A percentile compares a stretch with the other conserved stretches of the same genome.
These are phyloP conservation scores for Trichoderma gamsii DNA, from an alignment of 495 filamentous ascomycete species.

Conservation along the genomic window DNA sequence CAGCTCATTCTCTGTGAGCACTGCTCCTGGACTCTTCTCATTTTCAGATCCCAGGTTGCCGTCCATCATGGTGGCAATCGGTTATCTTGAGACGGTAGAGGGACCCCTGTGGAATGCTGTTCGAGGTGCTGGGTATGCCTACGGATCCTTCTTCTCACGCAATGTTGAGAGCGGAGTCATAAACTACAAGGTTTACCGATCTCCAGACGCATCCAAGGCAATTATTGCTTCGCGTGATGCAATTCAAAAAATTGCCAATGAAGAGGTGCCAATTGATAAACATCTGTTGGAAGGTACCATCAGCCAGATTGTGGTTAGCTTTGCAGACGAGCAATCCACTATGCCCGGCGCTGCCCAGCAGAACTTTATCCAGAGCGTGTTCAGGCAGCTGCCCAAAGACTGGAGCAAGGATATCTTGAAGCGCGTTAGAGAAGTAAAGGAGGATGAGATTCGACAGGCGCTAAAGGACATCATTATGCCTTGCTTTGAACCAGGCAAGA, in stretches of 20 bases:
- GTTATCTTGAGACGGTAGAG: slow-evolving; percentile 89
- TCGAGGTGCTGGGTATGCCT: slow-evolving; percentile 86
- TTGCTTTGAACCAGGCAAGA: slow-evolving; percentile 66
- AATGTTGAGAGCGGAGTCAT: slow-evolving; percentile 73
- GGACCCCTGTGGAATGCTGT: slow-evolving; percentile 90
- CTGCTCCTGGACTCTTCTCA: slow-evolving; percentile 64
- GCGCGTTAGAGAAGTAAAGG: slow-evolving; percentile 66
- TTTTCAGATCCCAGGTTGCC: slow-evolving; percentile 73
- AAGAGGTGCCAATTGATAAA: slow-evolving; percentile 64
- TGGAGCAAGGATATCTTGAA: slow-evolving; percentile 72
- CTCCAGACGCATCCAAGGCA: slow-evolving; percentile 82
- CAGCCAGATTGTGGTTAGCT: slow-evolving; percentile 73
- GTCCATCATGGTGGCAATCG: slow-evolving; percentile 74
- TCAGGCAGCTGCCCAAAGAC: slow-evolving; percentile 67
- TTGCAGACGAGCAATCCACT: slow-evolving; percentile 82
- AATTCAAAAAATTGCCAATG: slow-evolving; percentile 45
- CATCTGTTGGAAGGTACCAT: slow-evolving; percentile 84
- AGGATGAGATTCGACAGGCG: slow-evolving; percentile 69
- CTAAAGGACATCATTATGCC: slow-evolving; percentile 71
- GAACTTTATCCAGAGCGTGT: slow-evolving; percentile 75
- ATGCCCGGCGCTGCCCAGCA: slow-evolving; percentile 71
- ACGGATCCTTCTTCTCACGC: slow-evolving; percentile 70
- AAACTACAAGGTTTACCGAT: slow-evolving; percentile 77
- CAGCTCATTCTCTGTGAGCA: slow-evolving; percentile 78
- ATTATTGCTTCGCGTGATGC: slow-evolving; percentile 70